phyloP scores from a whole-genome alignment of 176 grass and related monocot genomes.

The Urochloa ruziziensis region DNA sequence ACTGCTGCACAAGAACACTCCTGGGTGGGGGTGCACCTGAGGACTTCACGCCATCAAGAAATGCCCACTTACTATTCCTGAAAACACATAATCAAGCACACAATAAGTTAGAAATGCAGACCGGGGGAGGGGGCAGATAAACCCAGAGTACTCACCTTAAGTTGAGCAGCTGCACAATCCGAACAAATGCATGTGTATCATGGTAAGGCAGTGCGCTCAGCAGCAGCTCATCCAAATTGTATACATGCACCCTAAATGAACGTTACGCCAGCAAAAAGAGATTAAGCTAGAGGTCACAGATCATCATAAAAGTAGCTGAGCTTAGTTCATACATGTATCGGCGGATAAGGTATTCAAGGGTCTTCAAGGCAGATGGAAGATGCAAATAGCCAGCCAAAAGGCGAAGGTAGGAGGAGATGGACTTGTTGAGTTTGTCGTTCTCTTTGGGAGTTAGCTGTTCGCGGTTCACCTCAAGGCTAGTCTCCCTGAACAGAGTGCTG shows the following conservation, averaged over 20 bases:
- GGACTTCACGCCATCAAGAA: slow-evolving; percentile 76
- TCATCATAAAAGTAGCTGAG: slow-evolving; percentile 19
- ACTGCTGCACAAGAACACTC: slow-evolving; percentile 81
- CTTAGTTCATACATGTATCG: slow-evolving; percentile 63
- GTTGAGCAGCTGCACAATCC: slow-evolving; percentile 80
- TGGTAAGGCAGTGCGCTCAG: slow-evolving; percentile 77
- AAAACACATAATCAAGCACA: slow-evolving; percentile 20
- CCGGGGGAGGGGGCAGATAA: neutral
- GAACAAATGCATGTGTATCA: slow-evolving; percentile 83
- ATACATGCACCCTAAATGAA: slow-evolving; percentile 83
- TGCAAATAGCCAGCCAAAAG: slow-evolving; percentile 79
- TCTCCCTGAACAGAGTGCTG: slow-evolving; percentile 73
- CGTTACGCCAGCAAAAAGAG: slow-evolving; percentile 30
- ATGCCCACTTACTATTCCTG: slow-evolving; percentile 88
- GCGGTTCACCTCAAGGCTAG: slow-evolving; percentile 74
- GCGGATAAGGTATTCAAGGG: slow-evolving; percentile 87
- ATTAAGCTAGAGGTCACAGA: slow-evolving; percentile 20
- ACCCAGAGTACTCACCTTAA: slow-evolving; percentile 51
- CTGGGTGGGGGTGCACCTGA: slow-evolving; percentile 83
- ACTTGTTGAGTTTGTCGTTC: slow-evolving; percentile 80
- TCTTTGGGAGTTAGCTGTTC: slow-evolving; percentile 69
- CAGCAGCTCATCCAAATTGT: slow-evolving; percentile 82
- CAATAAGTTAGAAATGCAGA: neutral
- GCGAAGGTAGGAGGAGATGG: slow-evolving; percentile 70
- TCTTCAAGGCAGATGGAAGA: slow-evolving; percentile 66